Evolutionary conservation across 1,284 basidiomycete genomes (phyloP).

Genomic region (Austroboletus novae-zelandiae): DNA sequence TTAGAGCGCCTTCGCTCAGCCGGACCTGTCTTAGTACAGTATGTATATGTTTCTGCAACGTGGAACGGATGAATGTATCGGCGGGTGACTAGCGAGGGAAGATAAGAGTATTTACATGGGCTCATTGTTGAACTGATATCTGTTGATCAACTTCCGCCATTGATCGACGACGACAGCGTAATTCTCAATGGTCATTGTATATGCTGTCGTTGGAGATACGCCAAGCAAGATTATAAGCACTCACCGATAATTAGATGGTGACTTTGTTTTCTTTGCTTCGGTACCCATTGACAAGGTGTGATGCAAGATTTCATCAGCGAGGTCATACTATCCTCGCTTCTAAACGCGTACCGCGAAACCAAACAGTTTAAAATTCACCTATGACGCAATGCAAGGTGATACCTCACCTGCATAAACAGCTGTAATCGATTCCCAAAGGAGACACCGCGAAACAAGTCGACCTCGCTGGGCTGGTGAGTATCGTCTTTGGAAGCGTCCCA

Average conservation of each 20-base stretch:
- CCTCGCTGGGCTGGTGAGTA: constrained; percentile 33
- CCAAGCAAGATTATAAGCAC: constrained; percentile 18
- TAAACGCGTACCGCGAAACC: constrained; percentile 81
- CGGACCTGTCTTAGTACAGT: constrained; percentile 79
- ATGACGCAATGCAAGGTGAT: background rate
- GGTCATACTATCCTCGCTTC: no score
- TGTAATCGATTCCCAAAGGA: constrained; percentile 83
- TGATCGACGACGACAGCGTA: constrained; percentile 70
- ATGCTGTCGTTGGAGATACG: constrained; percentile 56
- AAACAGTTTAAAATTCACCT: background rate
- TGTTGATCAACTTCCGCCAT: constrained; percentile 70
- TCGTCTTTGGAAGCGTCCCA: constrained; percentile 40
- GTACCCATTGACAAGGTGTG: constrained; percentile 79
- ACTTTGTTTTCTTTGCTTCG: constrained; percentile 64
- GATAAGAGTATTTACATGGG: constrained; percentile 72
- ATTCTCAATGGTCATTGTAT: no score
- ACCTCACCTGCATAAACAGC: constrained; percentile 79
- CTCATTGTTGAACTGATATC: no score
- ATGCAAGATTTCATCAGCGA: constrained; percentile 80
- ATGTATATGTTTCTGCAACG: constrained; percentile 80
- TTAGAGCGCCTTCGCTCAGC: constrained; percentile 59
- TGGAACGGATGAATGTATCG: constrained; percentile 72
- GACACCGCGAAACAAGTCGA: constrained; percentile 78
- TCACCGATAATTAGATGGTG: constrained; percentile 67
- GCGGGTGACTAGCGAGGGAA: constrained; percentile 66